A percentile compares a stretch with the other conserved stretches of the same genome.
Evolutionary conservation across 768 basidiomycete genomes (phyloP).

Genomic region (Paxillus involutus): DNA sequence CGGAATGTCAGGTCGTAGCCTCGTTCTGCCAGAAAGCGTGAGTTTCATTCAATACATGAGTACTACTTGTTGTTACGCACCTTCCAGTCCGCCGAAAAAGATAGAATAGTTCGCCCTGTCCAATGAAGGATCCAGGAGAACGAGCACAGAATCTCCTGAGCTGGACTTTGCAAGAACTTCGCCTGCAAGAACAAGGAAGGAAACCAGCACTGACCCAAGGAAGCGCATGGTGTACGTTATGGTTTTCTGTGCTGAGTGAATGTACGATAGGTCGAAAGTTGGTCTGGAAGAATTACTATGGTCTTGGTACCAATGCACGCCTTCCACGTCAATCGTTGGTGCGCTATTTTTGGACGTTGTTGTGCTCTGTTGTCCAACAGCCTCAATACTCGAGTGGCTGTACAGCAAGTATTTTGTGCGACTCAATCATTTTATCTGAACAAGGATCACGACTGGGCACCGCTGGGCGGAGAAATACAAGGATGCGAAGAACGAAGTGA

Average conservation of each 20-base stretch:
- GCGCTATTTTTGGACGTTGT: conserved; percentile 15
- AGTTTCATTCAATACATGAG: background rate
- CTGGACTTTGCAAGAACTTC: conserved; percentile 62
- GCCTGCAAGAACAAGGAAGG: conserved; percentile 28
- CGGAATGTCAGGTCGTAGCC: conserved; percentile 91
- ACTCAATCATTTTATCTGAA: too few relatives aligned
- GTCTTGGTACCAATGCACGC: background rate
- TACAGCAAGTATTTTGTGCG: background rate
- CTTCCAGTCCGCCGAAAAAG: conserved; percentile 78
- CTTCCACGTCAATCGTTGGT: conserved; percentile 20
- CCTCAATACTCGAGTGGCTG: conserved; percentile 5
- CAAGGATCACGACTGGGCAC: too few relatives aligned
- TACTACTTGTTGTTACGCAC: conserved; percentile 38
- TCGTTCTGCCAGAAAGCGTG: conserved; percentile 45
- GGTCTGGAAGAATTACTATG: too few relatives aligned
- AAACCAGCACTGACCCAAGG: conserved; percentile 24
- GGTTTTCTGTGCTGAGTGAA: background rate
- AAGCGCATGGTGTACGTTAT: conserved; percentile 26
- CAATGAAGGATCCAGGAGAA: conserved; percentile 76
- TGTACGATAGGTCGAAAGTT: background rate
- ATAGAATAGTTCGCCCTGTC: conserved; percentile 69
- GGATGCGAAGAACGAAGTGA: too few relatives aligned
- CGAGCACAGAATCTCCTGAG: conserved; percentile 78
- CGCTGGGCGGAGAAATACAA: too few relatives aligned
- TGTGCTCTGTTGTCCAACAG: conserved; percentile 19